Percentiles rank a stretch among this genome's conserved stretches.
These are phyloP conservation scores for Cytospora piceicola DNA, from an alignment of 2,329 filamentous ascomycete genomes.

Conservation along the genomic window DNA sequence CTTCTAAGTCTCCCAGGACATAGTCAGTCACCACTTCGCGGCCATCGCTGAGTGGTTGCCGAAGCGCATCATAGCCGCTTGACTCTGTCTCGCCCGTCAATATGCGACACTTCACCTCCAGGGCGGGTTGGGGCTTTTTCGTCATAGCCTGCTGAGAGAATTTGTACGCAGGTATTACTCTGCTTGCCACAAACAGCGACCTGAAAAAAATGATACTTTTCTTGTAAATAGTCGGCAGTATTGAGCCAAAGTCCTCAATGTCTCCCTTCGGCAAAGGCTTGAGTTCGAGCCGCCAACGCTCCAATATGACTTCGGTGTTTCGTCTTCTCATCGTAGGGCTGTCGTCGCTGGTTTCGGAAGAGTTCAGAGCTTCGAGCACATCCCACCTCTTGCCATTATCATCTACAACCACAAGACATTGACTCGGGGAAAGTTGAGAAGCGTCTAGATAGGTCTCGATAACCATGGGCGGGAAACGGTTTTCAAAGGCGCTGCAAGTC, in stretches of 20 bases:
- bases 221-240: constrained; percentile 90
- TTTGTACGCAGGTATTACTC: constrained; percentile 84
- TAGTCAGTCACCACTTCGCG: constrained; percentile 73
- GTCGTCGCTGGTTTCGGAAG: constrained; percentile 58
- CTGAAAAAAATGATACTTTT: constrained; percentile 95
- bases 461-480: constrained; percentile 79
- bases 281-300: constrained; percentile 88
- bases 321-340: constrained; percentile 47
- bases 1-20: constrained; percentile 81
- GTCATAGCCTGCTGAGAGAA: constrained; percentile 73
- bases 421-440: constrained; percentile 76
- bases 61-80: constrained; percentile 68
- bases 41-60: constrained; percentile 69
- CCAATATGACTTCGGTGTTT: constrained; percentile 77
- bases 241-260: constrained; percentile 61
- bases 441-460: constrained; percentile 91
- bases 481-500: constrained; percentile 74
- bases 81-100: constrained; percentile 61
- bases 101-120: constrained; percentile 83
- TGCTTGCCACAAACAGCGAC: constrained; percentile 80
- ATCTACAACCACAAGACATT: constrained; percentile 86
- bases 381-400: constrained; percentile 92
- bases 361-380: constrained; percentile 79
- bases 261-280: constrained; percentile 60
- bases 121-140: constrained; percentile 67